phyloP scores from a whole-genome alignment of 495 filamentous ascomycete species.

The Hypoxylon lienhwacheense region DNA sequence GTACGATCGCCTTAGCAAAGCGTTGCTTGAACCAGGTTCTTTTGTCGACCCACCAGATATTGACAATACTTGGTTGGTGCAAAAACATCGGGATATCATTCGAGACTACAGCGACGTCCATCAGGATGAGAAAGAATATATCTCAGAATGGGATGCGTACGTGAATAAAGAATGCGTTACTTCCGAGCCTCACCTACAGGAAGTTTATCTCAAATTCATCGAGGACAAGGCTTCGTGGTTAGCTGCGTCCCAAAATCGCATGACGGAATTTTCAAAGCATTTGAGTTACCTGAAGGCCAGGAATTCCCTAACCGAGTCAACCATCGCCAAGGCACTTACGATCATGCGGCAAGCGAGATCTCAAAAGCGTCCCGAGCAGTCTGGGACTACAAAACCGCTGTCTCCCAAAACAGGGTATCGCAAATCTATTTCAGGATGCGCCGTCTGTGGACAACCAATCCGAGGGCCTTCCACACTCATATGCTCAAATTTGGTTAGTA shows the following conservation, averaged over 20 bases:
- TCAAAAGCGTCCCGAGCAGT: constrained; percentile 26
- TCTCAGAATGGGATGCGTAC: constrained; percentile 55
- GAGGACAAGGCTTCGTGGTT: constrained; percentile 50
- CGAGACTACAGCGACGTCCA: constrained; percentile 54
- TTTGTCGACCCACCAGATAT: constrained; percentile 45
- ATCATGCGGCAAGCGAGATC: constrained; percentile 43
- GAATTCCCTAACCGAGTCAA: constrained; percentile 42
- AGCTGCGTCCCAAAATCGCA: constrained; percentile 39
- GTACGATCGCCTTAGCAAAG: constrained; percentile 54
- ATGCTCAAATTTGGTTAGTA: constrained; percentile 49
- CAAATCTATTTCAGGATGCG: constrained; percentile 44
- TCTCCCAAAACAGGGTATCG: constrained; percentile 35
- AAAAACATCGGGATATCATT: constrained; percentile 56
- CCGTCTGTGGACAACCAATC: constrained; percentile 44
- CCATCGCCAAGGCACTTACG: constrained; percentile 40
- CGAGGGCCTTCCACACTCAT: constrained; percentile 43
- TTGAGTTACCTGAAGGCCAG: constrained; percentile 48
- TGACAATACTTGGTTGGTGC: constrained; percentile 54
- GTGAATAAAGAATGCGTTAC: constrained; percentile 50
- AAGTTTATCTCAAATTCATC: constrained; percentile 49
- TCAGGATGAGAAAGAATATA: constrained; percentile 54
- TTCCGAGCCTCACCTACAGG: constrained; percentile 49
- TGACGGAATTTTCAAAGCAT: constrained; percentile 51
- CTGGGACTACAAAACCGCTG: constrained; percentile 25
- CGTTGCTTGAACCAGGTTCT: constrained; percentile 48